A percentile compares a stretch with the other conserved stretches of the same genome.
phyloP scores from a whole-genome alignment of 2,329 filamentous ascomycete genomes.

The Aspergillus sp. region DNA sequence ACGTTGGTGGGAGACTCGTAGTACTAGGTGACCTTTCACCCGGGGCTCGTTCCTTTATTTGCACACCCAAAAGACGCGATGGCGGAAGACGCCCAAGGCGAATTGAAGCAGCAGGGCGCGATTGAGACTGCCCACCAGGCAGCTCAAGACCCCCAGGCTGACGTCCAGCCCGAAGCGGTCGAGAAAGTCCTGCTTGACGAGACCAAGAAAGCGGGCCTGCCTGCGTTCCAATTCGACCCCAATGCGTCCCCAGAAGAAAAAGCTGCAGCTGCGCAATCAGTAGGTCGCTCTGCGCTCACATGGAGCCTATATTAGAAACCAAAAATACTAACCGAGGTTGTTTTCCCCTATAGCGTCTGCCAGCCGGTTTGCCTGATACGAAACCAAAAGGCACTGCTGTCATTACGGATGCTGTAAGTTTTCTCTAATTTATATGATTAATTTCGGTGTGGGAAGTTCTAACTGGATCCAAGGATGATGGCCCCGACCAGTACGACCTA shows the following conservation, averaged over 20 bases:
- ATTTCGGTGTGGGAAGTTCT: background rate
- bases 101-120: slow-evolving; percentile 77
- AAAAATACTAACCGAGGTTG: slow-evolving; percentile 5
- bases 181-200: slow-evolving; percentile 71
- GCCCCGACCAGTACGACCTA: slow-evolving; percentile 67
- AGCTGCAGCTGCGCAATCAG: slow-evolving; percentile 69
- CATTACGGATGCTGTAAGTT: slow-evolving; percentile 65
- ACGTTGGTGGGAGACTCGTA: slow-evolving; percentile 1
- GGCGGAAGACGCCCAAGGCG: slow-evolving; percentile 39
- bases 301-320: background rate
- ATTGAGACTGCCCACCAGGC: slow-evolving; percentile 63
- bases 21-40: too few relatives aligned
- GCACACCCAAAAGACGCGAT: slow-evolving; percentile 10
- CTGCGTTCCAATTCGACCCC: slow-evolving; percentile 82
- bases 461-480: slow-evolving; percentile 52
- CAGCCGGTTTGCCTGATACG: slow-evolving; percentile 54
- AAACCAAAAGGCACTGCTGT: slow-evolving; percentile 46
- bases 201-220: slow-evolving; percentile 70
- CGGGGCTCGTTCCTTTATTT: too few relatives aligned
- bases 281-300: slow-evolving; percentile 47
- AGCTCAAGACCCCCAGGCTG: slow-evolving; percentile 57
- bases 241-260: slow-evolving; percentile 81
- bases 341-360: slow-evolving; percentile 49
- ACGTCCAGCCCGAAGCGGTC: slow-evolving; percentile 64
- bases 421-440: background rate